Conservation (phyloP, 345 rosid genomes). For the Citropsis articulata region DNA sequence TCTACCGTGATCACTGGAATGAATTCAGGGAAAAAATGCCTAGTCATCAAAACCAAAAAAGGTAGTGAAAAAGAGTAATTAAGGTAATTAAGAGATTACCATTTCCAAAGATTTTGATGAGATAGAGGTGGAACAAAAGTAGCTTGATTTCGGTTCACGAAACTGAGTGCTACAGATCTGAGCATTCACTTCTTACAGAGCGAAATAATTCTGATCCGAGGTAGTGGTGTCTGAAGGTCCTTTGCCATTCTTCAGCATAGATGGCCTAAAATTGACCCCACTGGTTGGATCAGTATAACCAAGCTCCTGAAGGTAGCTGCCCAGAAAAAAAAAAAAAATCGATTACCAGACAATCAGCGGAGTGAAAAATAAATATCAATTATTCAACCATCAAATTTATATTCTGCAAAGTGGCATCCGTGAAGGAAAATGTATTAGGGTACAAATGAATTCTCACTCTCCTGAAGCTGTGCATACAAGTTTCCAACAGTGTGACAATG, state of each 20-base stretch:
- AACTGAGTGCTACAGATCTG: conserved; percentile 15
- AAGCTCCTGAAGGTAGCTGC: conserved; percentile 33
- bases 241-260: conserved; percentile 29
- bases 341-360: neutral
- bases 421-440: neutral
- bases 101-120: conserved; percentile 26
- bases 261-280: conserved; percentile 17
- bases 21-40: conserved; percentile 6
- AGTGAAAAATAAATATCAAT: neutral
- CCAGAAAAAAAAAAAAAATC: conserved; percentile 6
- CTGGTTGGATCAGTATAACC: conserved; percentile 20
- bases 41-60: neutral
- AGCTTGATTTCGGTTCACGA: conserved; percentile 38
- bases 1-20: neutral
- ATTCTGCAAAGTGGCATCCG: neutral
- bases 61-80: neutral
- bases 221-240: conserved; percentile 24
- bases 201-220: conserved; percentile 35
- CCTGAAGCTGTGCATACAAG: neutral
- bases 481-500: neutral
- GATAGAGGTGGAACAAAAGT: conserved; percentile 40
- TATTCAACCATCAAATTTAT: neutral
- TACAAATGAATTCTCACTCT: conserved; percentile 5
- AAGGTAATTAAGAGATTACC: conserved; percentile 17
- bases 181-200: conserved; percentile 38